Conservation (phyloP, 2,329 filamentous ascomycete species). For the Endocalyx cinctus region DNA sequence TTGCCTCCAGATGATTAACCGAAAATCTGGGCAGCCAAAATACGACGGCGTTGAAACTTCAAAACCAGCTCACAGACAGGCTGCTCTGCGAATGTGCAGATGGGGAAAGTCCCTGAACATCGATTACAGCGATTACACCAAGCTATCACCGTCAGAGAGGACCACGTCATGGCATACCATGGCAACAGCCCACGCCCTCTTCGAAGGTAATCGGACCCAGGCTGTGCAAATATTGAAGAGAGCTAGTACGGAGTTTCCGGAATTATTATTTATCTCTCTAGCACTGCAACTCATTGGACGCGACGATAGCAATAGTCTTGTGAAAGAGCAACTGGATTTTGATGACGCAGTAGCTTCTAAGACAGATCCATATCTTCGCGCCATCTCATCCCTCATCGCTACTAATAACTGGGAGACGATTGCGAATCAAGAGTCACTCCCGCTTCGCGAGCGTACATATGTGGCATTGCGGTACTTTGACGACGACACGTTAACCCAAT, state of each 20-base stretch:
- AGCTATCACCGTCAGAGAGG: slow-evolving; percentile 40
- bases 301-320: slow-evolving; percentile 38
- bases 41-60: slow-evolving; percentile 61
- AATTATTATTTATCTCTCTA: slow-evolving; percentile 64
- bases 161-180: slow-evolving; percentile 62
- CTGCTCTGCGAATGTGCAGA: slow-evolving; percentile 70
- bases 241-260: slow-evolving; percentile 57
- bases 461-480: slow-evolving; percentile 65
- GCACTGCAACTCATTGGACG: slow-evolving; percentile 60
- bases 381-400: slow-evolving; percentile 72
- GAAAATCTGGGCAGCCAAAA: slow-evolving; percentile 54
- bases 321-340: slow-evolving; percentile 51
- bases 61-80: slow-evolving; percentile 65
- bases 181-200: slow-evolving; percentile 70
- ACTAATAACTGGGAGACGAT: slow-evolving; percentile 73
- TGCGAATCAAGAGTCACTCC: slow-evolving; percentile 67
- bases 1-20: slow-evolving; percentile 59
- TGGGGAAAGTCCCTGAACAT: slow-evolving; percentile 57
- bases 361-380: slow-evolving; percentile 73
- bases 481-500: slow-evolving; percentile 58
- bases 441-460: slow-evolving; percentile 68
- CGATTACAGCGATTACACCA: slow-evolving; percentile 38
- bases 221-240: slow-evolving; percentile 67
- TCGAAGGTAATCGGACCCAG: slow-evolving; percentile 63
- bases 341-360: slow-evolving; percentile 57